Percentiles rank a stretch among this genome's conserved stretches.
Evolutionary conservation across 495 filamentous ascomycete genomes (phyloP).

Genomic region (Aspergillus hancockii): DNA sequence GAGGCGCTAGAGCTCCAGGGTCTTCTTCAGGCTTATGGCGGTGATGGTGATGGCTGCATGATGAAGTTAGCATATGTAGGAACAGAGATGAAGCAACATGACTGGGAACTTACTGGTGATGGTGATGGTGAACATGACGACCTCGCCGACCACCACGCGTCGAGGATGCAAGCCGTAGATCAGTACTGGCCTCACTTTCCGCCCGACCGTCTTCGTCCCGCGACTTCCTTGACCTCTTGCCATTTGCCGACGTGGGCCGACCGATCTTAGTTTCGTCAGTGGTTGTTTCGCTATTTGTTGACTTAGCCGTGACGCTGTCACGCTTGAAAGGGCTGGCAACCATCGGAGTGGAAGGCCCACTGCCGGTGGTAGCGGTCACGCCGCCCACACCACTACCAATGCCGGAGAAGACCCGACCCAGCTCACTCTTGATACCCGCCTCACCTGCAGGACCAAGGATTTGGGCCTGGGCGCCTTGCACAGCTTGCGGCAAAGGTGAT

Average conservation of each 20-base stretch:
- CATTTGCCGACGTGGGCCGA: slow-evolving; percentile 54
- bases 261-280: slow-evolving; percentile 38
- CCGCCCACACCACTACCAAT: slow-evolving; percentile 83
- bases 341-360: slow-evolving; percentile 57
- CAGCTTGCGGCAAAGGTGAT: slow-evolving; percentile 89
- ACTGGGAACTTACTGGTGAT: slow-evolving; percentile 57
- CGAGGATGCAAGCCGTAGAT: slow-evolving; percentile 59
- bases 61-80: slow-evolving; percentile 24
- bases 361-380: slow-evolving; percentile 53
- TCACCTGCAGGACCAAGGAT: slow-evolving; percentile 73
- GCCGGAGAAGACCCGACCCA: slow-evolving; percentile 88
- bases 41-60: slow-evolving; percentile 70
- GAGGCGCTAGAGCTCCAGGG: slow-evolving; percentile 35
- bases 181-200: slow-evolving; percentile 61
- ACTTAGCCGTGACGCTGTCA: slow-evolving; percentile 38
- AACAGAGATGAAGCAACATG: background rate
- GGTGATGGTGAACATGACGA: slow-evolving; percentile 56
- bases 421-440: slow-evolving; percentile 85
- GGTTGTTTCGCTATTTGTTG: slow-evolving; percentile 35
- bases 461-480: slow-evolving; percentile 85
- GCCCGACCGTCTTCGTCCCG: slow-evolving; percentile 57
- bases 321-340: slow-evolving; percentile 56
- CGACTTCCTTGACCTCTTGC: slow-evolving; percentile 55
- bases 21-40: slow-evolving; percentile 71
- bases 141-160: slow-evolving; percentile 56